Evolutionary conservation across 805 yeast species (phyloP), one percentile per base, ranked within the genome.

Genomic region (Ogataea allantospora): DNA sequence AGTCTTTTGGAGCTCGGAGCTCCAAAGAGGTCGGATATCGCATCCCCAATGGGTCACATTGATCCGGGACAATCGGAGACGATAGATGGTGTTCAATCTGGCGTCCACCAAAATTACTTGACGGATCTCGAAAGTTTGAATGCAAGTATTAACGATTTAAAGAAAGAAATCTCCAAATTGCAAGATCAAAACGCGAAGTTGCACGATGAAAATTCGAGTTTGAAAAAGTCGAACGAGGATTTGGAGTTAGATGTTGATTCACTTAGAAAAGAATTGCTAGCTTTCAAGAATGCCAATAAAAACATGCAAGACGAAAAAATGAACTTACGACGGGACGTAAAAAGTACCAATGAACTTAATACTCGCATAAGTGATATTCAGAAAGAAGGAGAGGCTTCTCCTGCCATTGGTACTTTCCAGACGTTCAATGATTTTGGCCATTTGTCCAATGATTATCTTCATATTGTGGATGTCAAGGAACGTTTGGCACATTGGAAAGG

Each of bases 401-500:
- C 39, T 2, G 23, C 30, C 7, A 22, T 8, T 11, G 27, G 13
- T 16, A 17, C 14, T n/a, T 19, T 29, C 31, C 56, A 48, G 40
- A 48, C 38, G 23, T 45, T 46, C 43, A 44, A 40, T 47, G 40
- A 42, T 41, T 48, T 56, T 54, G 37, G 47, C 38, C 49, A 47
- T 23, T 31, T 36, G 7, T 55, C 62, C 27, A 38, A 54, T n/a
- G 54, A 60, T 28, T 67, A 68, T 35, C 54, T 73, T 20, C 76
- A 75, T 44, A 73, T 77, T 6, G 71, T 72, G 9, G 79, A 77
- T 50, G 70, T 77, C 46, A 67, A 73, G 45, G 80, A 78, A 38
- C 68, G 73, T 30, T 62, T 89, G 47, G 67, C 71, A 55, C 78
- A 77, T 47, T 89, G 95, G 95, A 80, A 78, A 47, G 79, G 77